Conservation (phyloP, 345 rosid genomes). For the Populus nigra region DNA sequence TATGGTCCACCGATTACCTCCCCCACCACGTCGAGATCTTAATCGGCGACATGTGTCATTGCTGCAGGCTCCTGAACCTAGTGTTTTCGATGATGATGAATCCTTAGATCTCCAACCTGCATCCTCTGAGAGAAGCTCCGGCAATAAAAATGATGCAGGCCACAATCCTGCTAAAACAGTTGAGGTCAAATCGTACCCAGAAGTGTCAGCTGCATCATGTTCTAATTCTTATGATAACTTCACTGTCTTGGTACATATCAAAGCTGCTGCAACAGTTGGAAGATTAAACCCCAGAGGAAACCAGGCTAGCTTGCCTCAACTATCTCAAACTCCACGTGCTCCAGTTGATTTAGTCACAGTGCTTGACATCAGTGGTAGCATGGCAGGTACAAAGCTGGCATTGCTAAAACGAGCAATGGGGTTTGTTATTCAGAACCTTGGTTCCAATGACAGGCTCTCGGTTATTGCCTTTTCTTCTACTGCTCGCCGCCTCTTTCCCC, state of each 20-base stretch:
- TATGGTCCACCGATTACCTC: slow-evolving; percentile 51
- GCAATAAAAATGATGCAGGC: slow-evolving; percentile 23
- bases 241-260: slow-evolving; percentile 73
- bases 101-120: slow-evolving; percentile 50
- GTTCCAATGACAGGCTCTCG: slow-evolving; percentile 84
- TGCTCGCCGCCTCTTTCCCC: slow-evolving; percentile 84
- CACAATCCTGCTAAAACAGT: slow-evolving; percentile 37
- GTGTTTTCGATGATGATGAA: slow-evolving; percentile 71
- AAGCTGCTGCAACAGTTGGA: slow-evolving; percentile 51
- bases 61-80: slow-evolving; percentile 65
- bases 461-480: slow-evolving; percentile 96
- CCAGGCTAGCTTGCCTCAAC: slow-evolving; percentile 37
- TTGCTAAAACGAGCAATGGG: slow-evolving; percentile 98
- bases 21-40: slow-evolving; percentile 45
- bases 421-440: slow-evolving; percentile 93
- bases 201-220: slow-evolving; percentile 63
- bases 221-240: slow-evolving; percentile 54
- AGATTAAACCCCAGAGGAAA: slow-evolving; percentile 32
- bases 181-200: slow-evolving; percentile 62
- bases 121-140: slow-evolving; percentile 31
- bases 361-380: slow-evolving; percentile 95
- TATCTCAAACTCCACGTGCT: slow-evolving; percentile 56
- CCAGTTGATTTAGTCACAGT: slow-evolving; percentile 86
- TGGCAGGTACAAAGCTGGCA: slow-evolving; percentile 97
- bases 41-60: slow-evolving; percentile 55